These are phyloP conservation scores for Hypomyces perniciosus DNA, from an alignment of 2,329 filamentous ascomycete genomes.

Conservation along the genomic window DNA sequence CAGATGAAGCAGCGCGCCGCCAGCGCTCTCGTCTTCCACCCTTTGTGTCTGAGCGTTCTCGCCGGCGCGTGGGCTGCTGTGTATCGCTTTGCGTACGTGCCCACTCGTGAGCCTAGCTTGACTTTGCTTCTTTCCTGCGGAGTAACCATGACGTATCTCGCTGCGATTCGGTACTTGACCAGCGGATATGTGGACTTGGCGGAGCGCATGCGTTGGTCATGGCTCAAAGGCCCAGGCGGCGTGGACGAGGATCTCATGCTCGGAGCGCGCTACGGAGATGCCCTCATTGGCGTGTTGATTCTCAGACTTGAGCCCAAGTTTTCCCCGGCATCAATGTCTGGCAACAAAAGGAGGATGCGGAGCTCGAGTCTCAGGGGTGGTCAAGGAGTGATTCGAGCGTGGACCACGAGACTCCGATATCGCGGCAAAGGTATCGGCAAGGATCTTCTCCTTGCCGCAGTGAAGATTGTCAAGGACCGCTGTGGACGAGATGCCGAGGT, in stretches of 20 bases:
- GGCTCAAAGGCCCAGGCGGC: slow-evolving; percentile 42
- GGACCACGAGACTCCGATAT: slow-evolving; percentile 69
- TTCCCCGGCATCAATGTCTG: slow-evolving; percentile 15
- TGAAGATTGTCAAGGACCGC: slow-evolving; percentile 59
- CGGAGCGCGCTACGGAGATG: slow-evolving; percentile 60
- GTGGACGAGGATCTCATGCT: slow-evolving; percentile 53
- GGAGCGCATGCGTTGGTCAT: slow-evolving; percentile 55
- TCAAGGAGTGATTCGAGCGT: slow-evolving; percentile 68
- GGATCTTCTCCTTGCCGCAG: slow-evolving; percentile 67
- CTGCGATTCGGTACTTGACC: slow-evolving; percentile 54
- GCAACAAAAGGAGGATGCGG: slow-evolving; percentile 33
- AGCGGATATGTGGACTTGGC: slow-evolving; percentile 58
- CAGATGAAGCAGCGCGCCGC: slow-evolving; percentile 71
- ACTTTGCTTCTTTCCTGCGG: slow-evolving; percentile 54
- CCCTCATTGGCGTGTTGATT: slow-evolving; percentile 66
- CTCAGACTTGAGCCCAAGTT: slow-evolving; percentile 53
- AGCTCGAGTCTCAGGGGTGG: slow-evolving; percentile 46
- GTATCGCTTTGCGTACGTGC: slow-evolving; percentile 42
- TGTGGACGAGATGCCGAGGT: slow-evolving; percentile 63
- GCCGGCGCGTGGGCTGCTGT: slow-evolving; percentile 36
- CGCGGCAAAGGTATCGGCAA: slow-evolving; percentile 66
- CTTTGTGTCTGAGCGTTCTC: slow-evolving; percentile 46
- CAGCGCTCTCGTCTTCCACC: slow-evolving; percentile 58
- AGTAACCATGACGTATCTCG: slow-evolving; percentile 57
- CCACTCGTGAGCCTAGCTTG: slow-evolving; percentile 45